Evolutionary conservation across 2,329 filamentous ascomycete species (phyloP), one percentile per base, ranked within the genome.

Genomic region (Conoideocrella luteorostrata): DNA sequence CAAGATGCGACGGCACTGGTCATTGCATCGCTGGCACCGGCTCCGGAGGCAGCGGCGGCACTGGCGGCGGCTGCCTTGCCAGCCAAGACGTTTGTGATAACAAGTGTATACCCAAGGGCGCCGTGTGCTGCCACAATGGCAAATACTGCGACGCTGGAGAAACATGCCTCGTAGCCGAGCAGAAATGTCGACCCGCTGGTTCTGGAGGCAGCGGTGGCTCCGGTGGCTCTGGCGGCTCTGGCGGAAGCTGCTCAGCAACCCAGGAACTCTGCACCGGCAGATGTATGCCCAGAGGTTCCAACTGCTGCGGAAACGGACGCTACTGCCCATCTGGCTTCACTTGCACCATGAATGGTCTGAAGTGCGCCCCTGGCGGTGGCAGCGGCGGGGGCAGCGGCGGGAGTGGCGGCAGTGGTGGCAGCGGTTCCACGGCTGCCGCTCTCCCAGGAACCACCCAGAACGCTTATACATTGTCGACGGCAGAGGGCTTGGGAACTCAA

Each of bases 1-100:
- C 39, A 29, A 41, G 26, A 21, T 41, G 39, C 21, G 18, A 24
- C 6, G 39, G 29, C 20, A 41, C 23, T 20, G 39, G 39, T n/a
- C 29, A 7, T 0, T 41, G 39, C 22, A 18, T 37, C 18, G 15
- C 26, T 7, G 26, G 26, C 26, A 7, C 26, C 15, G 36, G 22
- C 22, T 24, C 22, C 22, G 36, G 23, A 13, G 21, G 2, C 2
- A 18, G 36, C 24, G 15, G 29, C 39, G 26, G 11, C 26, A 28
- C 18, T 18, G 26, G 26, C 17, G 17, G 28, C 17, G 38, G 38
- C 38, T 39, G 36, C n/a, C 36, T 39, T 7, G 24, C 36, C 3
- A 18, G 22, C 11, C 10, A 39, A 28, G 36, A 2, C 9, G 6
- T 23, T 9, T 39, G 36, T 23, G 24, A 39, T 12, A 22, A 39